These are phyloP conservation scores for Rosa lucieae DNA, from an alignment of 306 rosid species.

Conservation along the genomic window DNA sequence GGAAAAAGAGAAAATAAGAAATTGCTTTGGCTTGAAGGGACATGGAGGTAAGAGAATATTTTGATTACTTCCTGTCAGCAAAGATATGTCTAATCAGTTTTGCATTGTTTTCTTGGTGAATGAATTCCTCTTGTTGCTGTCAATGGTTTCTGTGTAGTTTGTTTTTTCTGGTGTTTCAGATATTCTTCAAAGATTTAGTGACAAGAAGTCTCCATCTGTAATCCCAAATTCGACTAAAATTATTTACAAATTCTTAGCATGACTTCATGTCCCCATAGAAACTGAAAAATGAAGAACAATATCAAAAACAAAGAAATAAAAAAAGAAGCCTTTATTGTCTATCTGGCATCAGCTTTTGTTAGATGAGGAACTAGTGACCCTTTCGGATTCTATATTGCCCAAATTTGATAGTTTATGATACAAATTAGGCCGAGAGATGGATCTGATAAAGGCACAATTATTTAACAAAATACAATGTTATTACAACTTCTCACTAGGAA, in stretches of 20 bases:
- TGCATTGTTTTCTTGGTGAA: constrained; percentile 3
- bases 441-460: constrained; percentile 43
- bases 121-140: constrained; percentile 11
- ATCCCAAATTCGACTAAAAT: neutral
- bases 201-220: neutral
- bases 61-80: neutral
- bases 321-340: neutral
- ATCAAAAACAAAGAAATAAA: neutral
- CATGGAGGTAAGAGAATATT: constrained; percentile 9
- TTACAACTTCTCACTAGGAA: constrained; percentile 42
- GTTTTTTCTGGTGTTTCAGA: constrained; percentile 9
- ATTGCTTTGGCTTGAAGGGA: neutral
- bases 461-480: constrained; percentile 33
- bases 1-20: neutral
- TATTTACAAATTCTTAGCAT: neutral
- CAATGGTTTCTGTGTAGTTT: constrained; percentile 6
- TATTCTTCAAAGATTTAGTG: neutral
- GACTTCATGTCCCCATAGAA: neutral
- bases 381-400: constrained; percentile 16
- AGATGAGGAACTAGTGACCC: constrained; percentile 17
- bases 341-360: constrained; percentile 11
- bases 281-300: neutral
- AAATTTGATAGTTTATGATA: constrained; percentile 35
- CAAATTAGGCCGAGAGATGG: constrained; percentile 34
- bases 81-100: constrained; percentile 4